Conservation (phyloP, 371 early-diverging fungal species). For the Mucor plumbeus region DNA sequence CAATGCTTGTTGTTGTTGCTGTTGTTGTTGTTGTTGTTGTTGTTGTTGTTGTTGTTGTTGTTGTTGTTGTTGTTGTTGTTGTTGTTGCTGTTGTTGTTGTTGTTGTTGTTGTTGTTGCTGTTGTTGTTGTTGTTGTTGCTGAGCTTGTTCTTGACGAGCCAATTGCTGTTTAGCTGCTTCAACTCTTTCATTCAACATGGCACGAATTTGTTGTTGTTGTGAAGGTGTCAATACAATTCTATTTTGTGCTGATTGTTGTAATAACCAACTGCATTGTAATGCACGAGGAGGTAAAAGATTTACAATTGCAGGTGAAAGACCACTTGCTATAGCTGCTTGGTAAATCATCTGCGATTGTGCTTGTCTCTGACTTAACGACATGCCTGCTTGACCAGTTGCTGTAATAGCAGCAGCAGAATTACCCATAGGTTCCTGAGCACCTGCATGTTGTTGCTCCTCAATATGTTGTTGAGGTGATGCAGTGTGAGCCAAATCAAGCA, state of each 20-base stretch:
- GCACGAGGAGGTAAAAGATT: constrained; percentile 41
- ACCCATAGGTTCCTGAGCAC: neutral
- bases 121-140: neutral
- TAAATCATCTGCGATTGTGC: constrained; percentile 40
- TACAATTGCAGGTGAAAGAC: constrained; percentile 43
- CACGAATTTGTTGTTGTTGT: constrained; percentile 40
- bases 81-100: neutral
- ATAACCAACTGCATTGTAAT: constrained; percentile 42
- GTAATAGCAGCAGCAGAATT: constrained; percentile 7
- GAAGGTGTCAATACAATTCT: constrained; percentile 30
- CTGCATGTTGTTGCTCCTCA: constrained; percentile 9
- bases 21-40: neutral
- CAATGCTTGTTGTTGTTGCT: neutral
- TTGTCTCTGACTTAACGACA: constrained; percentile 24
- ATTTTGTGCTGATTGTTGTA: constrained; percentile 46
- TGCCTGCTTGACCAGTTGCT: constrained; percentile 21
- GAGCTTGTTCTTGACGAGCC: constrained; percentile 3
- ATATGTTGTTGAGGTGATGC: constrained; percentile 9
- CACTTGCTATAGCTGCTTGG: constrained; percentile 46
- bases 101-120: neutral
- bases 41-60: neutral
- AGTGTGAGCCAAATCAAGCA: constrained; percentile 10
- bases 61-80: neutral
- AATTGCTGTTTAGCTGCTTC: constrained; percentile 32
- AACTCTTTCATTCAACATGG: constrained; percentile 38